These are phyloP conservation scores for Zalaria sp. DNA, from an alignment of 2,329 filamentous ascomycete genomes.

Conservation along the genomic window DNA sequence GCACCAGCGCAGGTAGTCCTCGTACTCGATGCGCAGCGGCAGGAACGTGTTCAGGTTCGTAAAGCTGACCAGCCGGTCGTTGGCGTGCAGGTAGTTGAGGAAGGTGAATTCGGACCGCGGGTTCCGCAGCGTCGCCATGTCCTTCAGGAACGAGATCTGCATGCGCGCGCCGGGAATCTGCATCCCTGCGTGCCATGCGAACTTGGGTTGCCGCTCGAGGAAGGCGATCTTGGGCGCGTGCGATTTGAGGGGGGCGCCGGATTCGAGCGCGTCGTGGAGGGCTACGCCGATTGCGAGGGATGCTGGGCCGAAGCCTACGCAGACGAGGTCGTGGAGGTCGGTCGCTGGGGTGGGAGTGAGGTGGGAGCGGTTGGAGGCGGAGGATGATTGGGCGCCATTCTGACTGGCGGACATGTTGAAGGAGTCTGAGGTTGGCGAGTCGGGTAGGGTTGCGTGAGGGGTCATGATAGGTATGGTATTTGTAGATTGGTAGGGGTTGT, in stretches of 20 bases:
- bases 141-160: constrained; percentile 97
- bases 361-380: constrained; percentile 16
- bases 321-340: constrained; percentile 70
- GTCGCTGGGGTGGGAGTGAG: constrained; percentile 42
- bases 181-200: constrained; percentile 94
- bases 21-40: constrained; percentile 75
- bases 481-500: no score
- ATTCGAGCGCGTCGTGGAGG: constrained; percentile 61
- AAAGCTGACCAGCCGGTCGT: constrained; percentile 74
- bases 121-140: constrained; percentile 78
- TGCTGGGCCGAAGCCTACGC: constrained; percentile 85
- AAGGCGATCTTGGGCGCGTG: constrained; percentile 62
- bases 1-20: constrained; percentile 93
- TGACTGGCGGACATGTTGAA: no score
- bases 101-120: constrained; percentile 89
- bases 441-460: constrained; percentile 3
- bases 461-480: constrained; percentile 1
- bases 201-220: constrained; percentile 68
- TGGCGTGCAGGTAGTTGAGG: constrained; percentile 78
- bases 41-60: constrained; percentile 83
- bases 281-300: constrained; percentile 82
- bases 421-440: not conserved
- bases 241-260: constrained; percentile 16
- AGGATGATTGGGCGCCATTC: not conserved
- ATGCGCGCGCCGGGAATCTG: constrained; percentile 84